Evolutionary conservation across 805 yeast species (phyloP).

Genomic region (Monosporozyma aerobia): DNA sequence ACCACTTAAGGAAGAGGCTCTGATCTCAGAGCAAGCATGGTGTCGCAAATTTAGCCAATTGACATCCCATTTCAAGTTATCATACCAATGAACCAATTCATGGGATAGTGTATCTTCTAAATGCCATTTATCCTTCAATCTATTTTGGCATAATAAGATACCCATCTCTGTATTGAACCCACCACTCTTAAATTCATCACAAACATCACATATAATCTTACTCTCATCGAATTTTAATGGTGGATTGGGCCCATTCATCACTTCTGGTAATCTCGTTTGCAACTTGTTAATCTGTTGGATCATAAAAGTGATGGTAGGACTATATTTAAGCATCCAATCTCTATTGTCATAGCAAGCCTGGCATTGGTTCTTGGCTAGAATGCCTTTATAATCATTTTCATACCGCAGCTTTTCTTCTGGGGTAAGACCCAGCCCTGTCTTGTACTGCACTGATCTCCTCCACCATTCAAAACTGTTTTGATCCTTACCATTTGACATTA

Average conservation of each 20-base stretch:
- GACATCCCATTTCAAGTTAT: slow-evolving; percentile 77
- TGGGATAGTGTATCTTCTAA: slow-evolving; percentile 88
- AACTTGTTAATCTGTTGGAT: slow-evolving; percentile 67
- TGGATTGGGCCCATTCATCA: neutral
- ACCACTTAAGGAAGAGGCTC: slow-evolving; percentile 89
- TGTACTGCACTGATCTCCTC: slow-evolving; percentile 61
- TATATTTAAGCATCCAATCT: slow-evolving; percentile 69
- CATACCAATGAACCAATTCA: slow-evolving; percentile 89
- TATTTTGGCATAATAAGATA: slow-evolving; percentile 76
- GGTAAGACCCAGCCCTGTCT: slow-evolving; percentile 58
- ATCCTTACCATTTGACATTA: neutral
- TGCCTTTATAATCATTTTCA: slow-evolving; percentile 42
- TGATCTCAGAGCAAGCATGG: slow-evolving; percentile 93
- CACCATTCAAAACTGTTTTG: slow-evolving; percentile 60
- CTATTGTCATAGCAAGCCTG: slow-evolving; percentile 60
- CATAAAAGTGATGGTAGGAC: slow-evolving; percentile 86
- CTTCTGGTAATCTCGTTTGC: slow-evolving; percentile 17
- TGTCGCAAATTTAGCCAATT: slow-evolving; percentile 80
- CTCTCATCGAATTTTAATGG: slow-evolving; percentile 19
- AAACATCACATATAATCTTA: slow-evolving; percentile 60
- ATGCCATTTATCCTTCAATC: slow-evolving; percentile 64
- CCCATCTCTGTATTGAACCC: slow-evolving; percentile 92
- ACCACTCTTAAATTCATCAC: slow-evolving; percentile 79
- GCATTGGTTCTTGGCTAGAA: slow-evolving; percentile 40
- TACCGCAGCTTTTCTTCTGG: slow-evolving; percentile 44